Base-by-base conservation (phyloP, 768 basidiomycete species). In the Suillus hirtellus region DNA sequence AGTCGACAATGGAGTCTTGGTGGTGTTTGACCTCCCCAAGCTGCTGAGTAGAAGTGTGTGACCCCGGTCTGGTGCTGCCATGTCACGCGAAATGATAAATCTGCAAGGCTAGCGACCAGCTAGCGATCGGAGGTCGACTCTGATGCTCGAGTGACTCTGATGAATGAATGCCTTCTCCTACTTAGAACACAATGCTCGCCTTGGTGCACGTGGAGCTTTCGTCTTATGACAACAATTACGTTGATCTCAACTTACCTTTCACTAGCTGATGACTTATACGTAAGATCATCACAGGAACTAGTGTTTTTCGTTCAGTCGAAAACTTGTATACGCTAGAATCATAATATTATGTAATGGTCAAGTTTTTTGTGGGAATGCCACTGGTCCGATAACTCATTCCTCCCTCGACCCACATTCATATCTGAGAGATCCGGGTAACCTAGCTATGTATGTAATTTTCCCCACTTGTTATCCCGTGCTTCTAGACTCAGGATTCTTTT, bases 41-140 rank as follows among this genome's bases (percentile, higher is more conserved):
- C 67, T 68, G 38, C 66, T 65, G 38, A 75, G 49, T 4, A 75
- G 34, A n/a, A 68, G 59, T 38, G 72, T 64, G 61, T 75, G 72
- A 2, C 67, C 72, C 60, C 62, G 38, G 49, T 67, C 68, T 37
- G 64, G 46, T 44, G 42, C 37, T 34, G 64, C 65, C 58, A 62
- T 66, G 35, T 40, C 24, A 15, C 21, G 38, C 54, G 38, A 56
- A 56, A 11, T 37, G n/a, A 55, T 35, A 38, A 38, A 55, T 38
- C 14, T 38, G 35, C 21, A 55, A 21, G 15, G 35, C 54, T 37
- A 38, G 21, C 7, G 4, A 46, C 44, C n/a, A 50, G 49, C 15
- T 27, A 24, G 24, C 24, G 15, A 24, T 27, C 24, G 6, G 21
- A 14, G 0, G 21, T 24, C 21, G 21, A 14, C 34, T 21, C 19